These are phyloP conservation scores for Citrus reticulata DNA, from an alignment of 345 rosid species.

Conservation along the genomic window DNA sequence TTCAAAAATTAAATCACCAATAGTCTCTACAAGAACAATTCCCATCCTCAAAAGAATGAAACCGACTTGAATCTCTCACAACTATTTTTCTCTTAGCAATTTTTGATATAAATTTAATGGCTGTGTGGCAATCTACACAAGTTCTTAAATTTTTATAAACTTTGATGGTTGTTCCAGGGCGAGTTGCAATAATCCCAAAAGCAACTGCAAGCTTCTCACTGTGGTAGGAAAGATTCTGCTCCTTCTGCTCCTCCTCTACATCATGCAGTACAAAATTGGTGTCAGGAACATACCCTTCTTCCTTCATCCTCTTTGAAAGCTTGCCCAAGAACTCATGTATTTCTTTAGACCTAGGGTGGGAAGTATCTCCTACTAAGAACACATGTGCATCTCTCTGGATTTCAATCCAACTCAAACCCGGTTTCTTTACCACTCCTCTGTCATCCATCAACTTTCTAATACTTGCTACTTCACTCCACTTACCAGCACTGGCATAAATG, in stretches of 20 bases:
- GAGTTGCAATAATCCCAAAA: slow-evolving; percentile 68
- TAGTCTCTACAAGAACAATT: slow-evolving; percentile 79
- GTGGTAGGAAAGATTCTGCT: slow-evolving; percentile 75
- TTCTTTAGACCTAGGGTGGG: slow-evolving; percentile 59
- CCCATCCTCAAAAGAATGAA: slow-evolving; percentile 84
- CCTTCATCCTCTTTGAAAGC: slow-evolving; percentile 63
- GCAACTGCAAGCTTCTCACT: slow-evolving; percentile 96
- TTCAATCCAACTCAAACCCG: slow-evolving; percentile 84
- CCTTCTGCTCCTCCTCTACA: slow-evolving; percentile 90
- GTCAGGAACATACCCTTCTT: slow-evolving; percentile 80
- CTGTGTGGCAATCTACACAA: slow-evolving; percentile 87
- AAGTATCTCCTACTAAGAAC: slow-evolving; percentile 67
- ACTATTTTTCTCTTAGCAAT: slow-evolving; percentile 63
- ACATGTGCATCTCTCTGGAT: slow-evolving; percentile 58
- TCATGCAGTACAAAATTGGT: slow-evolving; percentile 76
- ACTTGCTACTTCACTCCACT: slow-evolving; percentile 67
- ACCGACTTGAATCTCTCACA: slow-evolving; percentile 74
- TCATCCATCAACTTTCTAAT: slow-evolving; percentile 65
- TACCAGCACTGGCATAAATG: slow-evolving; percentile 70
- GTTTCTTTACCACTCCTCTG: slow-evolving; percentile 58
- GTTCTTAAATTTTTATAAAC: slow-evolving; percentile 85
- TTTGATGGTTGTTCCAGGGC: slow-evolving; percentile 59
- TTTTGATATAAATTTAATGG: slow-evolving; percentile 81
- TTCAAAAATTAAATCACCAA: slow-evolving; percentile 49
- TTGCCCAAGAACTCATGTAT: slow-evolving; percentile 52